These are phyloP conservation scores for Silene conica DNA, from an alignment of 148 eudicot species.

Conservation along the genomic window DNA sequence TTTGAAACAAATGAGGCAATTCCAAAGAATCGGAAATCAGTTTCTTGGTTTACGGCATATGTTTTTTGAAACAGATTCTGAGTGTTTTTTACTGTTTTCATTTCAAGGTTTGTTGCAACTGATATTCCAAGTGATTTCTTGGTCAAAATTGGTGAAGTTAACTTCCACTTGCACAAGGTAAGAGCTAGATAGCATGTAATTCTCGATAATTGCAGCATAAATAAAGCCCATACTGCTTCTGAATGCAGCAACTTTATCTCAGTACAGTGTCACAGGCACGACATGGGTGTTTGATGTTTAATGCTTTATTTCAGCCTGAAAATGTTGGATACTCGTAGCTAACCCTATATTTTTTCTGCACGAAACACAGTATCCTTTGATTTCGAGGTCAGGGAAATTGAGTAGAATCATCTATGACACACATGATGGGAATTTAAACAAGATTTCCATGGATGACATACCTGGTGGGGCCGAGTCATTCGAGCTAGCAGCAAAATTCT, in stretches of 20 bases:
- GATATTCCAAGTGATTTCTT: slow-evolving; percentile 90
- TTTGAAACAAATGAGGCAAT: too few species aligned
- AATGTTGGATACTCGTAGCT: not conserved
- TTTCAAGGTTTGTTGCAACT: slow-evolving; percentile 72
- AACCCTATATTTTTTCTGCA: too few species aligned
- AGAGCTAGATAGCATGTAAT: not conserved
- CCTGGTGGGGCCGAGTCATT: slow-evolving; percentile 90
- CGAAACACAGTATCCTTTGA: slow-evolving; percentile 60
- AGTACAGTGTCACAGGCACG: too few species aligned
- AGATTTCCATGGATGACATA: slow-evolving; percentile 52
- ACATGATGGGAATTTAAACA: slow-evolving; percentile 48
- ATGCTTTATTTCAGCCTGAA: too few species aligned
- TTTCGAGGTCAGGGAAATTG: slow-evolving; percentile 80
- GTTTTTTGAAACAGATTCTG: slow-evolving; percentile 14
- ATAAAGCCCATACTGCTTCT: too few species aligned
- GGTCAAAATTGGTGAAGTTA: slow-evolving; percentile 72
- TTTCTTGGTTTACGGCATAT: not conserved
- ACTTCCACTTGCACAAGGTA: slow-evolving; percentile 94
- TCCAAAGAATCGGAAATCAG: too few species aligned
- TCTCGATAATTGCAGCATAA: too few species aligned
- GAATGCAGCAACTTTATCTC: too few species aligned
- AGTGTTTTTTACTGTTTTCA: not conserved
- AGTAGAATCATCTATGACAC: slow-evolving; percentile 77
- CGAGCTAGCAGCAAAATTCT: slow-evolving; percentile 92
- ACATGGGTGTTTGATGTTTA: too few species aligned